These are phyloP conservation scores for Quercus parvula DNA, from an alignment of 306 rosid species.

Conservation along the genomic window DNA sequence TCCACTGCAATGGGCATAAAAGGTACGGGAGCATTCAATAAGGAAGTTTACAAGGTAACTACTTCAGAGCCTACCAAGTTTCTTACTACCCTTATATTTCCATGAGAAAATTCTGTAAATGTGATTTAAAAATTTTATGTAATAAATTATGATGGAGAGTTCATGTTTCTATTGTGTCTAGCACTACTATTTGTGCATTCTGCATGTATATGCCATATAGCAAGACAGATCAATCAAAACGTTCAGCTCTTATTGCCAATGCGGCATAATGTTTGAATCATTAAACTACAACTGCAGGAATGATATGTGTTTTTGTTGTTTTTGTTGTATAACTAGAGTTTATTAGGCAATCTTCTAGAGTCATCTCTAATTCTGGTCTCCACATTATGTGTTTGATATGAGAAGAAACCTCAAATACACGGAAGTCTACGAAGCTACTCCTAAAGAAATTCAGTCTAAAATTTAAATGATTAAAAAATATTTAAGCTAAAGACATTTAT, in stretches of 20 bases:
- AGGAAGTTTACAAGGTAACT: constrained; percentile 93
- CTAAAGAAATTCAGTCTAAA: too few relatives aligned
- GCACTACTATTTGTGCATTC: too few relatives aligned
- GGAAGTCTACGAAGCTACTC: too few relatives aligned
- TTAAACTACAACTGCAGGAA: background rate
- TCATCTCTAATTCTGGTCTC: background rate
- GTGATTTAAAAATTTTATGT: background rate
- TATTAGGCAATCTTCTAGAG: background rate
- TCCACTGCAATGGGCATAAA: constrained; percentile 91
- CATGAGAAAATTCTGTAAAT: background rate
- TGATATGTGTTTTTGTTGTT: background rate
- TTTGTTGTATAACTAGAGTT: too few relatives aligned
- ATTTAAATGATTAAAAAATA: too few relatives aligned
- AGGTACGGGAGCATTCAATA: constrained; percentile 70
- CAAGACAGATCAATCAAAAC: background rate
- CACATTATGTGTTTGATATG: background rate
- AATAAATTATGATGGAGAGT: background rate
- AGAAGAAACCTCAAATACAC: too few relatives aligned
- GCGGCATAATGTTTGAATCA: background rate
- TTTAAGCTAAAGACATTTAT: background rate
- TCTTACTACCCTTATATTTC: constrained; percentile 15
- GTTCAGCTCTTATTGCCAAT: background rate
- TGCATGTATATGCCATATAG: background rate
- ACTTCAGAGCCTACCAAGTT: constrained; percentile 99
- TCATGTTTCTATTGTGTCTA: background rate